Conservation (phyloP, 139 green algal genomes). For the Chlamydomonas sp. region DNA sequence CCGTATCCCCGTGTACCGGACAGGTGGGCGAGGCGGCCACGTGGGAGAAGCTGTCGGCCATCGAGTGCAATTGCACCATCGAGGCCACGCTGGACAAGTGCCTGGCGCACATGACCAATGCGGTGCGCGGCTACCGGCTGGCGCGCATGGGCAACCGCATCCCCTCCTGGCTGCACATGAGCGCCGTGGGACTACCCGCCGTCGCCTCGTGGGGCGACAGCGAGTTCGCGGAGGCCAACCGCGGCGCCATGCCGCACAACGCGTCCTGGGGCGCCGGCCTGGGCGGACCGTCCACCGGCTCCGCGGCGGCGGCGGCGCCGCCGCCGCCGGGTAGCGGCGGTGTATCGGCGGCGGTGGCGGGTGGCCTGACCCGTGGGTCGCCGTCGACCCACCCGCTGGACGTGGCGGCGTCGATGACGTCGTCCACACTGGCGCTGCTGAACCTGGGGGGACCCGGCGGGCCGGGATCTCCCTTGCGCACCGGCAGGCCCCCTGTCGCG, state of each 20-base stretch:
- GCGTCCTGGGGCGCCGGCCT: neutral
- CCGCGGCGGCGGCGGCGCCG: neutral
- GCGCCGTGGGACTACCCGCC: slow-evolving; percentile 30
- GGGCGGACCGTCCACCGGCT: no score
- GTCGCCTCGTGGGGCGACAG: slow-evolving; percentile 47
- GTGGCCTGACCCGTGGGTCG: neutral
- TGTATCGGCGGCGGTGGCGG: neutral
- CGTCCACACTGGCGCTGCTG: slow-evolving; percentile 24
- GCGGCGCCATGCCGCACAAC: neutral
- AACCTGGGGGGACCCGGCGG: slow-evolving; percentile 13
- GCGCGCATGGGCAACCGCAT: slow-evolving; percentile 38
- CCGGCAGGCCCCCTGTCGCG: neutral
- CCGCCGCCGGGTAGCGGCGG: neutral
- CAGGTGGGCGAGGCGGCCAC: slow-evolving; percentile 79
- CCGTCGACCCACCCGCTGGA: slow-evolving; percentile 26
- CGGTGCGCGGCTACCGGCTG: slow-evolving; percentile 39
- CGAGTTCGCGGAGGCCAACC: slow-evolving; percentile 10
- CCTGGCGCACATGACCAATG: slow-evolving; percentile 69
- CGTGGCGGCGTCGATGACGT: slow-evolving; percentile 22
- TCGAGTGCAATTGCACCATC: slow-evolving; percentile 92
- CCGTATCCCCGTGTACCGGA: neutral
- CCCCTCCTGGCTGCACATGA: slow-evolving; percentile 56
- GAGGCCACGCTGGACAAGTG: slow-evolving; percentile 90
- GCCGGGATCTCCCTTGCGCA: neutral
- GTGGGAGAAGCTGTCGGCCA: slow-evolving; percentile 90